Base-by-base conservation (phyloP, 2,329 filamentous ascomycete genomes). In the Apiospora rasikravindrae region DNA sequence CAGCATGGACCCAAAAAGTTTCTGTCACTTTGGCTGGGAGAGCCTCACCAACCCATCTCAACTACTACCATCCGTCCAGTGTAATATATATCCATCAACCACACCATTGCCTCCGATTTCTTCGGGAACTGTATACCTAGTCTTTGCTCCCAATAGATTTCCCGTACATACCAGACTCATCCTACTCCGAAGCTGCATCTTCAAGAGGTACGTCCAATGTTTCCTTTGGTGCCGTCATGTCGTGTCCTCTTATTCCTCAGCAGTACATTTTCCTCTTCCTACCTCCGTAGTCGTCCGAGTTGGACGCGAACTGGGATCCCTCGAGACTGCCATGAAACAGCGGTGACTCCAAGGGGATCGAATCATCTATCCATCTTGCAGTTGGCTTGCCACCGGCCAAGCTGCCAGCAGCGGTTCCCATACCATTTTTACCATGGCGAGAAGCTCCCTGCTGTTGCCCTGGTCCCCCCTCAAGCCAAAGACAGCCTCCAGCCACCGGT, bases 121-220 rank as follows among this genome's bases (percentile, higher is more conserved):
- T 44, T 69, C 67, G 19, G 61, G 44, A 7, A 70, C 75, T 75
- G 75, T 75, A 75, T 73, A 74, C 75, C 73, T 22, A 33, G 51
- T 22, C 51, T 57, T 16, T 33, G 26, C 19, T n/a, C 22, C 16
- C 14, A 16, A 57, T 33, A 57, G 51, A 57, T 14, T 22, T 10
- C 51, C 14, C 16, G 51, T 22, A 19, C 33, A 57, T 57, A 33
- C 51, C 26, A 33, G 26, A 57, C 26, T 57, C 51, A 57, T 33
- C 29, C 53, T 61, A 3, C n/a, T 7, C 29, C 19, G 29, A 61
- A 6, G 13, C 14, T 19, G 22, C 29, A 3, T 37, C 19, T 22
- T 26, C 29, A 13, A 40, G 19, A 61, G 53, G 53, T 61, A 61
- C 11, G 53, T 61, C 53, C 16, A 37, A 22, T 11, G 6, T 4